These are phyloP conservation scores for Sclerotinia nivalis DNA, from an alignment of 2,329 filamentous ascomycete species.

Conservation along the genomic window DNA sequence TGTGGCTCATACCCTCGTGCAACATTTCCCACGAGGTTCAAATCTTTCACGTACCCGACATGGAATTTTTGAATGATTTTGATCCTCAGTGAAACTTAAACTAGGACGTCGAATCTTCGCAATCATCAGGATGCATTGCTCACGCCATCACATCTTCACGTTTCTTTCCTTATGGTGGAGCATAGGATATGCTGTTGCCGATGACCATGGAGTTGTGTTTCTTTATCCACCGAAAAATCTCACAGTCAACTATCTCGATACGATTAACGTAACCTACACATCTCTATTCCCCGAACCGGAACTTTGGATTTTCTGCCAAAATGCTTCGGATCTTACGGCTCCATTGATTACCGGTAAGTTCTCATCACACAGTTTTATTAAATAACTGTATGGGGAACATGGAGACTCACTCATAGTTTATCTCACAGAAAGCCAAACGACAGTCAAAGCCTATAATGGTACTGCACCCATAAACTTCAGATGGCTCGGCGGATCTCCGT, in stretches of 20 bases:
- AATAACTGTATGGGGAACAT: not conserved
- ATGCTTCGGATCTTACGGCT: conserved; percentile 17
- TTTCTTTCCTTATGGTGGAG: conserved; percentile 12
- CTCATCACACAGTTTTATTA: not conserved
- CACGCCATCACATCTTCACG: not conserved
- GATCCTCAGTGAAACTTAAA: not conserved
- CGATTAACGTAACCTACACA: conserved; percentile 31
- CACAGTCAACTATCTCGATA: conserved; percentile 31
- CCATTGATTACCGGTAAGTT: conserved; percentile 19
- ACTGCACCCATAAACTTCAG: conserved; percentile 27
- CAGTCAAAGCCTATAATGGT: conserved; percentile 27
- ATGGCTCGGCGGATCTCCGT: conserved; percentile 26
- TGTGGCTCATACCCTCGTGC: not conserved
- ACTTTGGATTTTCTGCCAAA: conserved; percentile 30
- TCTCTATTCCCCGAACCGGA: conserved; percentile 28
- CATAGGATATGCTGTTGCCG: conserved; percentile 21
- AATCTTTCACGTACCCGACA: conserved; percentile 13
- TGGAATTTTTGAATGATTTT: conserved; percentile 8
- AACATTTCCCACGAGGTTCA: not conserved
- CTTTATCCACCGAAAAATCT: conserved; percentile 28
- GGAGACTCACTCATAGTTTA: not conserved
- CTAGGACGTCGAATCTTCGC: not conserved
- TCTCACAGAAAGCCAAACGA: not conserved
- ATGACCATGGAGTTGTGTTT: conserved; percentile 29
- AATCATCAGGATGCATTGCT: conserved; percentile 5